Percentiles rank a stretch among this genome's conserved stretches.
phyloP scores from a whole-genome alignment of 192 early-diverging fungal genomes.

The Umbelopsis ramanniana region DNA sequence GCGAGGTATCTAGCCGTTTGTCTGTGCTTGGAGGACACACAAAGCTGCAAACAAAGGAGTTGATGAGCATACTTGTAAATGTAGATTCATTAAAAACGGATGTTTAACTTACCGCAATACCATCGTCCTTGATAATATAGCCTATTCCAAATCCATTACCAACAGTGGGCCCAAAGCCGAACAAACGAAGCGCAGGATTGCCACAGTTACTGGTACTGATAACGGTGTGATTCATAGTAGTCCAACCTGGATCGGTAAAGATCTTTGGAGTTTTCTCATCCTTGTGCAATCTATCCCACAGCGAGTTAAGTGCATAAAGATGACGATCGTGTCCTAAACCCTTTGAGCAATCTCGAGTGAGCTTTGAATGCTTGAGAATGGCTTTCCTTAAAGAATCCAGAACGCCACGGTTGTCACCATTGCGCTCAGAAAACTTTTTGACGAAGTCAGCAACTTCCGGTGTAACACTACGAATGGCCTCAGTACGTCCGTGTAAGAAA shows the following conservation, averaged over 20 bases:
- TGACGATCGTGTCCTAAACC: constrained; percentile 90
- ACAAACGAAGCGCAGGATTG: constrained; percentile 68
- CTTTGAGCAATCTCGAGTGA: constrained; percentile 69
- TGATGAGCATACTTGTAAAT: background rate
- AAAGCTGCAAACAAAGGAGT: constrained; percentile 33
- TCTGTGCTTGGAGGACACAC: constrained; percentile 53
- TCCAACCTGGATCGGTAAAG: constrained; percentile 56
- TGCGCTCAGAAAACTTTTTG: constrained; percentile 62
- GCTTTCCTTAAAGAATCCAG: constrained; percentile 63
- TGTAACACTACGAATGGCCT: constrained; percentile 78
- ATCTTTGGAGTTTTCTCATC: constrained; percentile 37
- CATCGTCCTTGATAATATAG: constrained; percentile 69
- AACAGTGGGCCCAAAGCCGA: constrained; percentile 85
- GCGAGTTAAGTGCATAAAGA: constrained; percentile 76
- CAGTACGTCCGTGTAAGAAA: constrained; percentile 83
- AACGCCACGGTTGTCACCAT: constrained; percentile 42
- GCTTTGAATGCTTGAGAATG: constrained; percentile 59
- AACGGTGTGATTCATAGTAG: constrained; percentile 59
- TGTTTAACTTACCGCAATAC: constrained; percentile 46
- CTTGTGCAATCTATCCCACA: constrained; percentile 50
- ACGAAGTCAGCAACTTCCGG: constrained; percentile 67
- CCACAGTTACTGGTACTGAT: constrained; percentile 71
- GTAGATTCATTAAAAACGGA: background rate
- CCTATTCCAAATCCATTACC: constrained; percentile 85
- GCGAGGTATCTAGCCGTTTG: constrained; percentile 49